These are phyloP conservation scores for Talaromyces sp. DNA, from an alignment of 2,329 filamentous ascomycete genomes.

Conservation along the genomic window DNA sequence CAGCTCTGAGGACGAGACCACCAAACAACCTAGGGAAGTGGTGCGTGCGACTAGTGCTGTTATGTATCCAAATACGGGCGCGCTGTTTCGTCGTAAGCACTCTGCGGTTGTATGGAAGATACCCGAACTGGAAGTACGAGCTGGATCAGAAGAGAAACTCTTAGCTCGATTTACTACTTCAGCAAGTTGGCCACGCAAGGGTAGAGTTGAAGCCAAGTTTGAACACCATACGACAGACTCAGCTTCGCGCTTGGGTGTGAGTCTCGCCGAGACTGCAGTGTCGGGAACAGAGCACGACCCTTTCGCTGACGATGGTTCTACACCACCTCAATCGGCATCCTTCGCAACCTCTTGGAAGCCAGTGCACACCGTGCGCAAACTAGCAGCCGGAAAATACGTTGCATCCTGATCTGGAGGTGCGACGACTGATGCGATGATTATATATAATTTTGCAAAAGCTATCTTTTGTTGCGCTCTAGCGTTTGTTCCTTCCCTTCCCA, in stretches of 20 bases:
- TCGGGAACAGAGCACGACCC: constrained; percentile 35
- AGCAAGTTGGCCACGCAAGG: constrained; percentile 65
- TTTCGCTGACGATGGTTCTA: constrained; percentile 45
- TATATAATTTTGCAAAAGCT: neutral
- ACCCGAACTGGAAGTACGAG: constrained; percentile 52
- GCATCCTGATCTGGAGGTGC: constrained; percentile 36
- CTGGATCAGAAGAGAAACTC: constrained; percentile 63
- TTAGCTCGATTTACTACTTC: constrained; percentile 79
- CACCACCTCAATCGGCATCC: constrained; percentile 19
- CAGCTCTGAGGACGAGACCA: constrained; percentile 36
- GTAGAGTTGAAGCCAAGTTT: constrained; percentile 79
- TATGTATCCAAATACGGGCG: constrained; percentile 46
- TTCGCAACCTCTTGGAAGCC: constrained; percentile 57
- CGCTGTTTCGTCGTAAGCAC: constrained; percentile 45
- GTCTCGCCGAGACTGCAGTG: constrained; percentile 28
- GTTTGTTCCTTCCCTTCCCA: neutral
- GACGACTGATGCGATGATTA: neutral
- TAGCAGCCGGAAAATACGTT: constrained; percentile 74
- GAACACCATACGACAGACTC: constrained; percentile 58
- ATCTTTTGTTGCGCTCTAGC: neutral
- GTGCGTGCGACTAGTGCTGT: constrained; percentile 41
- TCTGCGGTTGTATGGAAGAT: constrained; percentile 47
- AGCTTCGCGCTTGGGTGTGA: constrained; percentile 65
- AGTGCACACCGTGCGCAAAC: constrained; percentile 62
- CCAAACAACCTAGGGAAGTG: constrained; percentile 46